Percentiles rank a stretch among this genome's conserved stretches.
phyloP scores from a whole-genome alignment of 805 yeast genomes.

The Geotrichum ghanense region DNA sequence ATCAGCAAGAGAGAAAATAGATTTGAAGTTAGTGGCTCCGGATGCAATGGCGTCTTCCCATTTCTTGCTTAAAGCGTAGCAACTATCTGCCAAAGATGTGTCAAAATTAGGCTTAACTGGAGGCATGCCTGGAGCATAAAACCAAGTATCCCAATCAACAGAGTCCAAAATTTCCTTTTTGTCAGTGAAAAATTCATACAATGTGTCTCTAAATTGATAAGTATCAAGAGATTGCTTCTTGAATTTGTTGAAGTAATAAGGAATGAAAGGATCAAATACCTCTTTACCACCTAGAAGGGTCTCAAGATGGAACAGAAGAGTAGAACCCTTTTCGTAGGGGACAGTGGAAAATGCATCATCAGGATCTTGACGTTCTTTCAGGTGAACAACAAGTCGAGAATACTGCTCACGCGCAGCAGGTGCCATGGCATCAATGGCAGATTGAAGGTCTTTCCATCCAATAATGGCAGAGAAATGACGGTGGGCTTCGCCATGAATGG shows the following conservation, averaged over 20 bases:
- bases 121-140: constrained; percentile 76
- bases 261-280: constrained; percentile 69
- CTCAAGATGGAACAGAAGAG: constrained; percentile 66
- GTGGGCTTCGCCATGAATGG: constrained; percentile 63
- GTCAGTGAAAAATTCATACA: constrained; percentile 49
- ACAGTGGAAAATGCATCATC: constrained; percentile 83
- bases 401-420: constrained; percentile 32
- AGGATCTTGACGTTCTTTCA: constrained; percentile 53
- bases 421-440: constrained; percentile 57
- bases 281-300: constrained; percentile 49
- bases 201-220: constrained; percentile 63
- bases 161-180: constrained; percentile 41
- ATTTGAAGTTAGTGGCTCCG: constrained; percentile 11
- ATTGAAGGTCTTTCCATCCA: constrained; percentile 77
- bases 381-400: constrained; percentile 57
- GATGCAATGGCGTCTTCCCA: constrained; percentile 41
- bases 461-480: constrained; percentile 76
- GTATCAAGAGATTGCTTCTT: constrained; percentile 67
- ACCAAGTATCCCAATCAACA: constrained; percentile 82
- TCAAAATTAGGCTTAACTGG: constrained; percentile 68
- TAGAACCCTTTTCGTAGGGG: constrained; percentile 87
- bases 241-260: constrained; percentile 60
- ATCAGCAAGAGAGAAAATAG: constrained; percentile 37
- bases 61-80: constrained; percentile 48
- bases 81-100: constrained; percentile 64